A percentile compares a stretch with the other conserved stretches of the same genome.
Conservation (phyloP, 148 eudicot species). For the Gaultheria prostrata region DNA sequence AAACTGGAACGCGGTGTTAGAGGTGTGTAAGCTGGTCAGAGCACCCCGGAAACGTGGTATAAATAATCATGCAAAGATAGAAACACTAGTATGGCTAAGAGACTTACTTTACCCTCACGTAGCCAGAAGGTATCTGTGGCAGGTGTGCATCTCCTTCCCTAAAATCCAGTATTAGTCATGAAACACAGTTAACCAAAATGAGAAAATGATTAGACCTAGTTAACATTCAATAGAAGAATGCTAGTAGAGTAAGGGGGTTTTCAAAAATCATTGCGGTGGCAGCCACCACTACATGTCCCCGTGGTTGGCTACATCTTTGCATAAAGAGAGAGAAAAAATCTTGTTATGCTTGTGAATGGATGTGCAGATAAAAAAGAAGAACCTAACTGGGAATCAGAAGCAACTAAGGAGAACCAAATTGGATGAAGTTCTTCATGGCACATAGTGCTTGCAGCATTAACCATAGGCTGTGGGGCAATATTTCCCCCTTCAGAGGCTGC, state of each 20-base stretch:
- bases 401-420: slow-evolving; percentile 57
- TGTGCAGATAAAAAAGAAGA: neutral
- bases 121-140: slow-evolving; percentile 57
- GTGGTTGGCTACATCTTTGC: too few relatives aligned
- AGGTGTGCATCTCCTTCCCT: slow-evolving; percentile 59
- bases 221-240: neutral
- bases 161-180: neutral
- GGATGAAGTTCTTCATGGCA: slow-evolving; percentile 35
- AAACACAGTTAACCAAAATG: neutral
- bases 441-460: slow-evolving; percentile 20
- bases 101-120: slow-evolving; percentile 71
- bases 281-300: too few relatives aligned
- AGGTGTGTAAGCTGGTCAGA: neutral
- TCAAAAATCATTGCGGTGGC: too few relatives aligned
- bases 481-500: slow-evolving; percentile 19
- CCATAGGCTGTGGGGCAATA: slow-evolving; percentile 19
- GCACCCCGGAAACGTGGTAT: neutral
- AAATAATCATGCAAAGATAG: neutral
- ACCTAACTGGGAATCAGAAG: slow-evolving; percentile 48
- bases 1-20: neutral
- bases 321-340: too few relatives aligned
- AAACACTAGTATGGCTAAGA: neutral
- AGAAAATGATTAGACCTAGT: neutral
- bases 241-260: neutral
- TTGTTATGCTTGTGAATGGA: neutral